These are phyloP conservation scores for Lunasporangiospora selenospora DNA, from an alignment of 192 early-diverging fungal species.

Conservation along the genomic window DNA sequence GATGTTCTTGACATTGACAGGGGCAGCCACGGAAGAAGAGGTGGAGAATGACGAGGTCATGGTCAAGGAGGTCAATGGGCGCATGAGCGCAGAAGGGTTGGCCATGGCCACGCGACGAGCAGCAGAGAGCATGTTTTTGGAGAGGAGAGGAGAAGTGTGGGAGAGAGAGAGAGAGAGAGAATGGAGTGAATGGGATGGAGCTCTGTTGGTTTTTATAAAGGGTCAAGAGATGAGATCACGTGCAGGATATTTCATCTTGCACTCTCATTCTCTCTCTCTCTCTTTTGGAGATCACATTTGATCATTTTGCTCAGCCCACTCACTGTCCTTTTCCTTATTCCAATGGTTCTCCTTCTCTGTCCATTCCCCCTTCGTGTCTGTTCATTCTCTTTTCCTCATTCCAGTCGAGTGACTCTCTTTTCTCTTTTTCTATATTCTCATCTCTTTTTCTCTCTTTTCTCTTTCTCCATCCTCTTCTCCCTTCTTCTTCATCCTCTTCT, in stretches of 20 bases:
- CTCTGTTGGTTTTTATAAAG: slow-evolving; percentile 6
- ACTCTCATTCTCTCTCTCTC: background rate
- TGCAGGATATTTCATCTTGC: background rate
- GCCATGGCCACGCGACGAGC: slow-evolving; percentile 40
- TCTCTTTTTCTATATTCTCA: background rate
- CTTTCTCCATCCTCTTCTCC: background rate
- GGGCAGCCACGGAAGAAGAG: slow-evolving; percentile 40
- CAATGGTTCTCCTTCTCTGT: slow-evolving; percentile 4
- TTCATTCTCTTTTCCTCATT: background rate
- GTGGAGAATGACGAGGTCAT: slow-evolving; percentile 37
- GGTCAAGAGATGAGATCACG: slow-evolving; percentile 1
- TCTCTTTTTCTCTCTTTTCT: background rate
- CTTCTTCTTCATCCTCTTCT: background rate
- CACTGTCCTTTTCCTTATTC: background rate
- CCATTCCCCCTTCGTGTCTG: background rate
- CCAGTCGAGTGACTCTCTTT: background rate
- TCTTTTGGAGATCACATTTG: background rate
- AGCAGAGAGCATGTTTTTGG: slow-evolving; percentile 32
- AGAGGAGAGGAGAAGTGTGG: background rate
- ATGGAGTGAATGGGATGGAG: background rate
- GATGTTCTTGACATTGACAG: slow-evolving; percentile 63
- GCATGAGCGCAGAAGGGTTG: slow-evolving; percentile 41
- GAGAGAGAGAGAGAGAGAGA: background rate
- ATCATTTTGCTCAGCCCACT: background rate
- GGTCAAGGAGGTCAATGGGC: slow-evolving; percentile 34